Percentiles rank a stretch among this genome's conserved stretches.
Conservation (phyloP, 345 rosid genomes). For the Euclidium syriacum region DNA sequence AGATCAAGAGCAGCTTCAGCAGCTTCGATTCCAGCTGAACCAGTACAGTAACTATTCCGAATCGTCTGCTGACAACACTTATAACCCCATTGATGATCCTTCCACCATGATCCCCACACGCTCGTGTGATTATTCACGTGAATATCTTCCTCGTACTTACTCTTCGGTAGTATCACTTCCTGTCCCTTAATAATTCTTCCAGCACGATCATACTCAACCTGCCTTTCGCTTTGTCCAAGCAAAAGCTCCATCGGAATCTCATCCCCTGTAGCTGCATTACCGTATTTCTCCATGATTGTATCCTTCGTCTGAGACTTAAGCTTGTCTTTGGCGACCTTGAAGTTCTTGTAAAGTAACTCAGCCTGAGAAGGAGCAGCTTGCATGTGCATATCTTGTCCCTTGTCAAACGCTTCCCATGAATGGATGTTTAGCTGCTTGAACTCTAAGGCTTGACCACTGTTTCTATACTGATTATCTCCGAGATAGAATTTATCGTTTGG, state of each 20-base stretch:
- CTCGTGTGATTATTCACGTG: slow-evolving; percentile 64
- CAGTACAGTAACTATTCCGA: slow-evolving; percentile 90
- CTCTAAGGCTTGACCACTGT: slow-evolving; percentile 70
- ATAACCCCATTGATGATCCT: slow-evolving; percentile 88
- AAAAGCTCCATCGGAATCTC: slow-evolving; percentile 61
- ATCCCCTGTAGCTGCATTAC: slow-evolving; percentile 60
- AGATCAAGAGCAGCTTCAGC: slow-evolving; percentile 80
- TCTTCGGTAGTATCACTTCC: slow-evolving; percentile 62
- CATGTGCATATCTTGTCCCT: slow-evolving; percentile 72
- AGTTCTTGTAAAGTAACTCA: slow-evolving; percentile 47
- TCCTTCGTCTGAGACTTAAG: slow-evolving; percentile 47
- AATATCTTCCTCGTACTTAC: slow-evolving; percentile 68
- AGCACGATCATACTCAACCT: slow-evolving; percentile 68
- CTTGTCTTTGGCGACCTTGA: slow-evolving; percentile 46
- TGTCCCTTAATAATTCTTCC: slow-evolving; percentile 61
- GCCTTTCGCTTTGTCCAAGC: slow-evolving; percentile 62
- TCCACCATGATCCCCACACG: slow-evolving; percentile 96
- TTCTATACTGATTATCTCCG: slow-evolving; percentile 68
- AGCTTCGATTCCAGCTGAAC: slow-evolving; percentile 87
- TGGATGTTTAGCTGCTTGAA: slow-evolving; percentile 42
- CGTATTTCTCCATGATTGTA: slow-evolving; percentile 54
- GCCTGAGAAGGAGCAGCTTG: slow-evolving; percentile 80
- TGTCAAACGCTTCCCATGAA: slow-evolving; percentile 38
- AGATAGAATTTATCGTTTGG: slow-evolving; percentile 66
- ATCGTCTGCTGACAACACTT: slow-evolving; percentile 79